Base-by-base conservation (phyloP, 2,329 filamentous ascomycete genomes). In the Xylariaceae sp. region DNA sequence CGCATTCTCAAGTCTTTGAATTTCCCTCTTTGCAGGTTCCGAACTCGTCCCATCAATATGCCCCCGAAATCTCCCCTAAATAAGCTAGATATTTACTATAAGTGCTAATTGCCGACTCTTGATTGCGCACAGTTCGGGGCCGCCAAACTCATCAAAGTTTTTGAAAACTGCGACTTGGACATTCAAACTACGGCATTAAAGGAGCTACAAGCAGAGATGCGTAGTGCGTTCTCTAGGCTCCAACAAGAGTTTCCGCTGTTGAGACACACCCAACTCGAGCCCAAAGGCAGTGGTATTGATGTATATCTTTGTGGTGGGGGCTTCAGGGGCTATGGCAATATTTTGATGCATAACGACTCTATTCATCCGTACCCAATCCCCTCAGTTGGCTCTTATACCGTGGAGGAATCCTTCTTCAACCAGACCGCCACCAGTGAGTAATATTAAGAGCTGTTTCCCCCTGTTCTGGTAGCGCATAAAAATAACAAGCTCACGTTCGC, bases 251-350 rank as follows among this genome's bases (percentile, higher is more conserved):
- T 84, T 55, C 74, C 80, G 3, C 64, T 65, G 1, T 83, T 92
- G 0, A 67, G 73, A 10, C 73, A 77, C 13, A 70, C 85, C 5
- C 65, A 60, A 21, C 50, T 58, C 10, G 50, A 47, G 26, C 33
- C 50, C 18, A 56, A 56, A 6, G 37, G 57, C 8, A 76, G 75
- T 1, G 81, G 81, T 4, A 77, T 92, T 52, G 84, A 88, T 27
- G 77, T 96, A 7, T 96, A 92, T 69, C 84, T 97, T 52, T 96
- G 89, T 58, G 92, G 92, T 36, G 92, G 92, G 20, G 92, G 92
- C 0, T 96, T 96, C 68, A 80, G 92, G 29, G 92, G 92, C 13
- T 96, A 95, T 78, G 92, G 92, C 6, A 95, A 91, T 71, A 85
- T 96, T 66, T 79, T 96, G 46, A 92, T 96, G 88, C 86, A 88